Evolutionary conservation across 2,329 filamentous ascomycete genomes (phyloP), one percentile per base, ranked within the genome.

Genomic region (Pseudopithomyces maydicus): DNA sequence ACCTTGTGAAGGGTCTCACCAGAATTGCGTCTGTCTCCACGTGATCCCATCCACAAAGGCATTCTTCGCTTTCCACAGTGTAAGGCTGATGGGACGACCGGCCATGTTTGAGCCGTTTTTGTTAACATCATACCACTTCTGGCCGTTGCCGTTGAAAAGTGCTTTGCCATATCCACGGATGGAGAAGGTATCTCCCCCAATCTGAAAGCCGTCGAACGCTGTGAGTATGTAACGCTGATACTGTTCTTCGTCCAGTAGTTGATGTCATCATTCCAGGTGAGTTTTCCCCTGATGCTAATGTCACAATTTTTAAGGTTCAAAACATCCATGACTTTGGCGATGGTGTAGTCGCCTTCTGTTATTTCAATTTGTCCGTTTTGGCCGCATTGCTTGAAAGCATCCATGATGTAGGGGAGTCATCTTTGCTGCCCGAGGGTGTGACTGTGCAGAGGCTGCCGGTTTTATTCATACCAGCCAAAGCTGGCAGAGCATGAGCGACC

Each of bases 1-100:
- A 20, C 14, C n/a, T n/a, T 29, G 26, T 29, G 26, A 8, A 29
- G 26, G 8, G 26, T 29, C 26, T 33, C 52, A 69, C 81, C 81
- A 83, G 65, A 83, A 83, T 58, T 83, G 81, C 3, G 75, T 69
- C 69, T 82, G 79, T 6, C 76, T 71, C 73, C 80, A 71, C 2
- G 66, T 70, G 26, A 71, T 69, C 4, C 80, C 79, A 57, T 82
- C 80, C 26, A 82, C 65, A 5, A 77, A 67, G 11, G 80, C 72
- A 48, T 82, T 81, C 49, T 74, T 80, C 6, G 77, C 78, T 35
- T 77, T 68, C 79, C 79, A 81, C 5, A 82, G 59, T 0, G 79
- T 81, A 50, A 81, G 63, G 23, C 67, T 76, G 45, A 82, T 82
- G 1, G 80, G 80, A 14, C 80, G 65, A 3, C 80, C 80, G 22